These are phyloP conservation scores for Dendrocalamus latiflorus DNA, from an alignment of 202 grass and related monocot species.

Conservation along the genomic window DNA sequence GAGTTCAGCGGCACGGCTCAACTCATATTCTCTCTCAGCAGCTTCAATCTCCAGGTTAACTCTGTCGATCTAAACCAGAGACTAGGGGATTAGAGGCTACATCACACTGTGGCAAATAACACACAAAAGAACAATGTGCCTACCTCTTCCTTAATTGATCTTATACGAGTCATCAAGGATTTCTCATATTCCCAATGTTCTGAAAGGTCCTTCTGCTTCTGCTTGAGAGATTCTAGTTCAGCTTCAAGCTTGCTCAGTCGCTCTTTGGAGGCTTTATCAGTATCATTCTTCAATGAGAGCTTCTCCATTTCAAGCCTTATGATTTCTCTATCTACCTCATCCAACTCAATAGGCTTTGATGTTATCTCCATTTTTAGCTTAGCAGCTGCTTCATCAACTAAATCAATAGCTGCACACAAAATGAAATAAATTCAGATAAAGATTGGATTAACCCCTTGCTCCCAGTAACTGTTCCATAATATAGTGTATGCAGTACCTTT, in stretches of 20 bases:
- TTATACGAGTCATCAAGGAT: constrained; percentile 77
- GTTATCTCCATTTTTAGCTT: too few relatives aligned
- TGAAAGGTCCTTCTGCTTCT: constrained; percentile 75
- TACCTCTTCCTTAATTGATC: constrained; percentile 94
- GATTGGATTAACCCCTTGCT: too few relatives aligned
- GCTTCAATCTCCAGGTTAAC: constrained; percentile 96
- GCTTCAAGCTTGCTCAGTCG: constrained; percentile 73
- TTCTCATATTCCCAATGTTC: constrained; percentile 89
- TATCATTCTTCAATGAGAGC: too few relatives aligned
- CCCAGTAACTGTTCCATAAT: too few relatives aligned
- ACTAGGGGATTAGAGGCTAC: constrained; percentile 5
- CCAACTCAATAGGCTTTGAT: too few relatives aligned
- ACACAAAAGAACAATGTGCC: constrained; percentile 16
- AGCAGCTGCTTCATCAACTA: too few relatives aligned
- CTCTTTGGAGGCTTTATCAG: too few relatives aligned
- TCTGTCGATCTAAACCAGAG: constrained; percentile 68
- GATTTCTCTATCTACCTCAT: too few relatives aligned
- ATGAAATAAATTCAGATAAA: too few relatives aligned
- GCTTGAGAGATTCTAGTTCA: constrained; percentile 74
- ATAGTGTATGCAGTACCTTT: too few relatives aligned
- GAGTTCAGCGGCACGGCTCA: constrained; percentile 87
- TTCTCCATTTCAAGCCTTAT: too few relatives aligned
- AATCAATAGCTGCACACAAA: too few relatives aligned
- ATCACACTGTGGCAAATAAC: neutral
- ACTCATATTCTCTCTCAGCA: constrained; percentile 80